A percentile compares a stretch with the other conserved stretches of the same genome.
phyloP scores from a whole-genome alignment of 2,329 filamentous ascomycete genomes.

The Thelonectria blattea region DNA sequence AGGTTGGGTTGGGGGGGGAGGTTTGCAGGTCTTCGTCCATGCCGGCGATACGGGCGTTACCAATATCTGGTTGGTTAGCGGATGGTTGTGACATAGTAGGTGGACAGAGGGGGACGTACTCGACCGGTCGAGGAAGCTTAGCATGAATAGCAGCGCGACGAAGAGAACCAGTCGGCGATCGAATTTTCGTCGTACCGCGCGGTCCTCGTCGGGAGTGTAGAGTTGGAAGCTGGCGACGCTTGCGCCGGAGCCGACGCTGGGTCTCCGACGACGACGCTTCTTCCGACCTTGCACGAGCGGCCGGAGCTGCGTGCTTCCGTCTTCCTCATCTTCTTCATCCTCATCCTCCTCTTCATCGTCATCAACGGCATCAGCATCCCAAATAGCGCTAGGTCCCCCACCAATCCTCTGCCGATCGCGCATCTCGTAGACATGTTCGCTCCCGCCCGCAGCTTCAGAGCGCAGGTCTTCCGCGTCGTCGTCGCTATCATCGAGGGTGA shows the following conservation, averaged over 20 bases:
- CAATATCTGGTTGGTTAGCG: constrained; percentile 55
- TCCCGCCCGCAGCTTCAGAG: constrained; percentile 37
- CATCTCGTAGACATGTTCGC: constrained; percentile 44
- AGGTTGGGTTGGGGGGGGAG: constrained; percentile 49
- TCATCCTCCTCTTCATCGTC: constrained; percentile 10
- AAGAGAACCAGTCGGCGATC: constrained; percentile 81
- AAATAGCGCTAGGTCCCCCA: constrained; percentile 20
- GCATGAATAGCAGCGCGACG: constrained; percentile 80
- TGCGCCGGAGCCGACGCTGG: constrained; percentile 38
- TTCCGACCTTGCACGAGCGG: constrained; percentile 21
- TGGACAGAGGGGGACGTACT: constrained; percentile 60
- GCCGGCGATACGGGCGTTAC: constrained; percentile 68
- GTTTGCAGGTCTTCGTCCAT: constrained; percentile 67
- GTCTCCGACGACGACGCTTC: constrained; percentile 12
- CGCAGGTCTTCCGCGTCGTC: constrained; percentile 41
- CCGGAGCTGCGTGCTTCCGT: constrained; percentile 21
- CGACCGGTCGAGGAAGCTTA: constrained; percentile 85
- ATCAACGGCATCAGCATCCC: constrained; percentile 25
- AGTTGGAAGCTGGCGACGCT: constrained; percentile 45
- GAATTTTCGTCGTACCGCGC: constrained; percentile 72
- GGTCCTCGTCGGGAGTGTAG: constrained; percentile 73
- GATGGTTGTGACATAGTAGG: background rate
- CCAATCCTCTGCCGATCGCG: constrained; percentile 21
- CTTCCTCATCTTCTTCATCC: background rate
- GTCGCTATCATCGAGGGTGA: constrained; percentile 45